Conservation (phyloP, 1,139 yeast genomes). For the Meyerozyma sp. region DNA sequence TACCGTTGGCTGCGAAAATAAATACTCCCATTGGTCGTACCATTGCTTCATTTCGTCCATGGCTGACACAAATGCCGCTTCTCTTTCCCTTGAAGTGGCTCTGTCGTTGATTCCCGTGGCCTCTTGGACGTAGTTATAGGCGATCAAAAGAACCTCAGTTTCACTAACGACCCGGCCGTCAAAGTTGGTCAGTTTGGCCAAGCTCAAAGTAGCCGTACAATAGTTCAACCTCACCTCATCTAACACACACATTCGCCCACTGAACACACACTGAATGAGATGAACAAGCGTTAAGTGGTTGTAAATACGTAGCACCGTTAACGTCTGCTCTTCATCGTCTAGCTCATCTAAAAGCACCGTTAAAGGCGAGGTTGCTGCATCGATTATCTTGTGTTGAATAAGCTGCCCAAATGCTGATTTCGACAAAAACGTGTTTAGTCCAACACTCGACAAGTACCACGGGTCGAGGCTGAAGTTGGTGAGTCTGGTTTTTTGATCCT, state of each 20-base stretch:
- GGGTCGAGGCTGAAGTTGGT: constrained; percentile 42
- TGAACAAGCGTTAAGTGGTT: constrained; percentile 73
- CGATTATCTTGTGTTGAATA: constrained; percentile 3
- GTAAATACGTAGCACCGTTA: constrained; percentile 57
- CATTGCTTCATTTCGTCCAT: constrained; percentile 45
- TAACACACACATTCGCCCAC: constrained; percentile 71
- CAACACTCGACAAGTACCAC: constrained; percentile 58
- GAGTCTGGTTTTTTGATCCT: constrained; percentile 9
- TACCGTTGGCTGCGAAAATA: constrained; percentile 66
- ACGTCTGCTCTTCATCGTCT: constrained; percentile 43
- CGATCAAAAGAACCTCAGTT: constrained; percentile 55
- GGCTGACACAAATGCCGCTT: constrained; percentile 19
- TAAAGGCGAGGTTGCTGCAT: constrained; percentile 15
- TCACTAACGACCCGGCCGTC: constrained; percentile 85
- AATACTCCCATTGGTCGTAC: constrained; percentile 68
- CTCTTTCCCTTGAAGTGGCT: constrained; percentile 18
- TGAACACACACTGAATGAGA: constrained; percentile 59
- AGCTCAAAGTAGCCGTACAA: constrained; percentile 56
- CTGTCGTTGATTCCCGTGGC: constrained; percentile 18
- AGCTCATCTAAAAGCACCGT: constrained; percentile 26
- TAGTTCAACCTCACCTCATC: constrained; percentile 61
- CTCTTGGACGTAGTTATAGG: constrained; percentile 56
- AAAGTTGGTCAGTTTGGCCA: constrained; percentile 67
- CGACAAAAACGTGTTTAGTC: constrained; percentile 53
- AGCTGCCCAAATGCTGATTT: constrained; percentile 31